phyloP scores from a whole-genome alignment of 306 rosid species.

The Pyrus communis region DNA sequence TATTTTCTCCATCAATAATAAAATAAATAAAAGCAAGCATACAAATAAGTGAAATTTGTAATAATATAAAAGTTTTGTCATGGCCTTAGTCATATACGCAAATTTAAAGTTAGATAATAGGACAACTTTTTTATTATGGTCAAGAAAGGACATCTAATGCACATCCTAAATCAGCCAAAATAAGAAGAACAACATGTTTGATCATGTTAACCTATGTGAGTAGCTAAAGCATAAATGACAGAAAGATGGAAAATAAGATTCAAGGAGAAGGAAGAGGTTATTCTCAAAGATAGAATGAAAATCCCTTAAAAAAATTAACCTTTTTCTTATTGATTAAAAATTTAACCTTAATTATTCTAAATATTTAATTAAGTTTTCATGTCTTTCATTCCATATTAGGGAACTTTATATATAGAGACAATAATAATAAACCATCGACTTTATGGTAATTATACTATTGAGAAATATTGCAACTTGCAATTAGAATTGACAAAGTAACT shows the following conservation, averaged over 20 bases:
- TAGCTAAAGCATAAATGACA: background rate
- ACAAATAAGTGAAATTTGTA: no score
- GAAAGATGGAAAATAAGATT: background rate
- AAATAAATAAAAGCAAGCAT: no score
- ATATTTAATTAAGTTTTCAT: no score
- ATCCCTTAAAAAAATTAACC: background rate
- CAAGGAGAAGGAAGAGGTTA: background rate
- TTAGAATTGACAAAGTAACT: background rate
- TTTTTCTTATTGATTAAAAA: no score
- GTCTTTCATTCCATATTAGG: no score
- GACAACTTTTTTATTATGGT: background rate
- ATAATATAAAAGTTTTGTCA: no score
- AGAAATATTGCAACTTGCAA: background rate
- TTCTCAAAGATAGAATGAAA: background rate
- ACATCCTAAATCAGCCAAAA: background rate
- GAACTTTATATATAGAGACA: no score
- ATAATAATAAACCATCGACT: background rate
- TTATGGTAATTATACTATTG: background rate
- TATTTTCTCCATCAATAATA: no score
- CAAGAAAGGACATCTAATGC: background rate
- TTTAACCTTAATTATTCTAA: no score
- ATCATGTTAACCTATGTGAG: background rate
- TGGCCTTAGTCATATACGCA: no score
- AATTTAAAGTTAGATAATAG: background rate
- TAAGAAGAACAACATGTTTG: background rate